phyloP scores from a whole-genome alignment of 2,329 filamentous ascomycete species.

The Mycosphaerella sp. region DNA sequence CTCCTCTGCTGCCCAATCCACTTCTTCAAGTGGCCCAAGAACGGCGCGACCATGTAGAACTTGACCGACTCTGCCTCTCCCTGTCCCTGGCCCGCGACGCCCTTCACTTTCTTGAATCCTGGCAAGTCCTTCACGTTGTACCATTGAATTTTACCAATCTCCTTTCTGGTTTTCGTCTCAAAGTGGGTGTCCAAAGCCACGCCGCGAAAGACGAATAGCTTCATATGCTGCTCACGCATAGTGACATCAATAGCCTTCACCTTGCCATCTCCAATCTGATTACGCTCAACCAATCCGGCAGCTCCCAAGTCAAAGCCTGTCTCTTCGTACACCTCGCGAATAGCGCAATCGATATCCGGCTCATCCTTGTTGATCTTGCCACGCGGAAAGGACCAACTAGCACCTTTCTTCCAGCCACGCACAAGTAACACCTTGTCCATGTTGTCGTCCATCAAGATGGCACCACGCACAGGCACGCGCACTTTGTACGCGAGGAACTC shows the following conservation, averaged over 20 bases:
- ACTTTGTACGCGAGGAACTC: constrained; percentile 94
- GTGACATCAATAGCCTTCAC: constrained; percentile 81
- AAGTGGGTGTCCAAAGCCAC: constrained; percentile 83
- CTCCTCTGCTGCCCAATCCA: constrained; percentile 86
- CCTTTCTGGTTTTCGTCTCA: constrained; percentile 85
- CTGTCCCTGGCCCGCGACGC: constrained; percentile 52
- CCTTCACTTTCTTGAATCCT: constrained; percentile 67
- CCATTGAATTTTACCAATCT: constrained; percentile 97
- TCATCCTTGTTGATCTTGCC: constrained; percentile 99
- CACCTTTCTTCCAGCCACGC: constrained; percentile 95
- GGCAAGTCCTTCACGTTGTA: constrained; percentile 85
- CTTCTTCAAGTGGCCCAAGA: constrained; percentile 75
- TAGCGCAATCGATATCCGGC: constrained; percentile 84
- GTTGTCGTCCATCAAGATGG: constrained; percentile 83
- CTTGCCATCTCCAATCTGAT: constrained; percentile 49
- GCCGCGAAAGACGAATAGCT: constrained; percentile 84
- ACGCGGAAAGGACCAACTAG: constrained; percentile 92
- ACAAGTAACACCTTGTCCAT: constrained; percentile 94
- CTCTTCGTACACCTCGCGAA: constrained; percentile 93
- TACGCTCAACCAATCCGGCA: constrained; percentile 65
- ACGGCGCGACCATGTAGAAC: constrained; percentile 98
- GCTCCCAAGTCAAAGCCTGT: constrained; percentile 78
- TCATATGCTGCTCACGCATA: constrained; percentile 88
- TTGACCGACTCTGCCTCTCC: constrained; percentile 67
- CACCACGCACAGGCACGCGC: constrained; percentile 85